Base-by-base conservation (phyloP, 768 basidiomycete species). In the Russula olivacea region DNA sequence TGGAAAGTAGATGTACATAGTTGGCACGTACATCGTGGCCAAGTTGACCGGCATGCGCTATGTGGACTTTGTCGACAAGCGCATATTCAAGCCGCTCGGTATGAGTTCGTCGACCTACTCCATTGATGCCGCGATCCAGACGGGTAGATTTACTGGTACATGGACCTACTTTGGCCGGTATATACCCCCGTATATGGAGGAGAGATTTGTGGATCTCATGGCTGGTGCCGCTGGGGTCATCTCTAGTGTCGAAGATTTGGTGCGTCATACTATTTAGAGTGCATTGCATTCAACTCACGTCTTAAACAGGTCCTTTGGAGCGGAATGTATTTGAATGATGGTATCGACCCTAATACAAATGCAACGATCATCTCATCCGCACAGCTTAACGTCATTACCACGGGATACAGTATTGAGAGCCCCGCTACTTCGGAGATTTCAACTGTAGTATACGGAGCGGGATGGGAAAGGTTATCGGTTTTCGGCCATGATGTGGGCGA, bases 201-300 rank as follows among this genome's bases (percentile, higher is more conserved):
- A 62, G 1, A 74, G 76, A 53, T 36, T 61, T 36, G 6, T 59
- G 6, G 68, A 69, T 1, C 49, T 74, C 25, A 61, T 68, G 8
- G 76, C 77, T 4, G 80, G 79, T 7, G 60, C 79, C 0, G 80
- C 75, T 2, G 80, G 79, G 1, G 55, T 82, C 25, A 77, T 80
- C 34, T 77, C 79, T 17, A 79, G 67, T 32, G 72, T 71, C 0
- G 64, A 73, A 28, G 81, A 81, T 40, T 72, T 82, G 75, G 80
- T 77, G 36, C 10, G 76, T 66, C 34, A n/a, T 17, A 17, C 34
- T 34, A 52, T 53, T 30, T 50, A 28, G 41, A 50, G 5, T 11
- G 3, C 23, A 21, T 28, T 3, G 7, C 15, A 4, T 9, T 34
- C 25, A 25, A 15, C 43, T 21, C 8, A 54, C 34, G 9, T 32